These are phyloP conservation scores for Globisporangium polare DNA, from an alignment of 352 stramenopile species.

Conservation along the genomic window DNA sequence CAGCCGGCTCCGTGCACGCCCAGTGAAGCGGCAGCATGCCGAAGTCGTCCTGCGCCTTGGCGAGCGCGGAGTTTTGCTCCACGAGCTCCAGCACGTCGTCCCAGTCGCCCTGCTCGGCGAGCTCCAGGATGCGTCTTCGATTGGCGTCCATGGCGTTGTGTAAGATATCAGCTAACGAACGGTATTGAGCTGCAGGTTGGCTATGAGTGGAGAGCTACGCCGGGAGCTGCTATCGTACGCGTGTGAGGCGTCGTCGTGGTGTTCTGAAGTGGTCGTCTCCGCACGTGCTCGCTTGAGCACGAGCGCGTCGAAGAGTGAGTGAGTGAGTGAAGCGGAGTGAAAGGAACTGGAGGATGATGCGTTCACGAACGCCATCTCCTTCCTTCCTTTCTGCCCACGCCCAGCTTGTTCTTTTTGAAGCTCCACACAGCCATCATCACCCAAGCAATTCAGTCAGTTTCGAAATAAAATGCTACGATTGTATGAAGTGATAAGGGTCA, in stretches of 20 bases:
- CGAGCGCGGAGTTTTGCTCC: constrained; percentile 29
- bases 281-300: not conserved
- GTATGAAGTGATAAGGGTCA: not conserved
- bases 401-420: not conserved
- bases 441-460: not conserved
- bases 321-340: not conserved
- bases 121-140: constrained; percentile 41
- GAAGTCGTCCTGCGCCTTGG: constrained; percentile 73
- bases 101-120: constrained; percentile 72
- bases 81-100: constrained; percentile 43
- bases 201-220: not conserved
- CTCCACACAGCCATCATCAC: not conserved
- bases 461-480: not conserved
- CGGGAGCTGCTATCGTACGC: not conserved
- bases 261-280: not conserved
- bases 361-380: not conserved
- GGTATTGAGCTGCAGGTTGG: not conserved
- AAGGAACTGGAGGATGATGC: constrained; percentile 1
- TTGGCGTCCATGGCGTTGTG: constrained; percentile 36
- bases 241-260: constrained; percentile 2
- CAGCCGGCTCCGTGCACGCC: constrained; percentile 61
- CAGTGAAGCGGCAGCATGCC: constrained; percentile 84
- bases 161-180: not conserved
- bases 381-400: not conserved
- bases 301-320: not conserved